Conservation (phyloP, 257 asterid genomes). For the Nicotiana paniculata region DNA sequence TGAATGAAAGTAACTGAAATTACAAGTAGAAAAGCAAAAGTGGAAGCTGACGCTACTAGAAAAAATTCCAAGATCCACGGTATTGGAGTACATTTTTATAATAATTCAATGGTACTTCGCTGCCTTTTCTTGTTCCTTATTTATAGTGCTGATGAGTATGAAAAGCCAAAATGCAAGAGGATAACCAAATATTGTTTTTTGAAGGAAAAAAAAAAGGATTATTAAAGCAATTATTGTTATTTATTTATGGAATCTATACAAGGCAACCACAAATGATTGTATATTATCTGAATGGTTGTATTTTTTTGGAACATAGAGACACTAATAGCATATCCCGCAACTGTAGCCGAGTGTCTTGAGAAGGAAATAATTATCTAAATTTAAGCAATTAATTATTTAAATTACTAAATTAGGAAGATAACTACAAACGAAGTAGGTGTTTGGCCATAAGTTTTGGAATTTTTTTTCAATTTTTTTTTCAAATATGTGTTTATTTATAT, state of each 20-base stretch:
- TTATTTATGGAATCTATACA: neutral
- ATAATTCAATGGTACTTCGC: neutral
- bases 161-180: neutral
- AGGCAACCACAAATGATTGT: neutral
- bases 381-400: neutral
- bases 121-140: neutral
- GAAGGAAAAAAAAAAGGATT: too few species aligned
- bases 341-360: neutral
- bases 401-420: neutral
- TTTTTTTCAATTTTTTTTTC: too few species aligned
- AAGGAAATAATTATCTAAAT: neutral
- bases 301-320: neutral
- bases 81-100: neutral
- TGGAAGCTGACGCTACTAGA: conserved; percentile 42
- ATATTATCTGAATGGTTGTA: neutral
- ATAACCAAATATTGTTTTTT: neutral
- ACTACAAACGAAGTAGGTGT: too few species aligned
- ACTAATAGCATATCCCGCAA: neutral
- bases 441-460: too few species aligned
- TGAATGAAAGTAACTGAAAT: conserved; percentile 23
- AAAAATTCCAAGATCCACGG: conserved; percentile 34
- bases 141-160: neutral
- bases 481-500: too few species aligned
- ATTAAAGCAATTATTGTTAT: too few species aligned
- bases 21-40: conserved; percentile 1